Evolutionary conservation across 306 rosid species (phyloP).

Genomic region (Pueraria montana): DNA sequence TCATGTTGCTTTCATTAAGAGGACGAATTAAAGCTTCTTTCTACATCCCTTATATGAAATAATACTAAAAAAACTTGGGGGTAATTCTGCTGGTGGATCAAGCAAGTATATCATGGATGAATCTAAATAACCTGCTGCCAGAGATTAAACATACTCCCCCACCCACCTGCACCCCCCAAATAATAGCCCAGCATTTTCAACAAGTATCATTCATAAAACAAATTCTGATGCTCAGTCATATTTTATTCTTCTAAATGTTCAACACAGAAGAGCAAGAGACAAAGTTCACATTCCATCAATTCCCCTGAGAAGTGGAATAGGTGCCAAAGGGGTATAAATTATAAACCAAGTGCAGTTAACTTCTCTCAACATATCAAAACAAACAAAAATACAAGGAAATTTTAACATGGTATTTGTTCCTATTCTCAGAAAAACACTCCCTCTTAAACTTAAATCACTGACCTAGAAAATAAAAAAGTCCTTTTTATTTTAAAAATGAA

Average conservation of each 20-base stretch:
- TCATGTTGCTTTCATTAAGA: background rate
- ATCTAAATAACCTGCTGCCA: background rate
- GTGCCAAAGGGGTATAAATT: background rate
- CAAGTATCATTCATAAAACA: background rate
- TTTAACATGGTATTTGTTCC: background rate
- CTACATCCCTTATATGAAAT: conserved; percentile 15
- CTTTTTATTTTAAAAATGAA: conserved; percentile 1
- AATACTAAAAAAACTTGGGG: background rate
- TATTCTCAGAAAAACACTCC: conserved; percentile 4
- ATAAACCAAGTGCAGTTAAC: conserved; percentile 3
- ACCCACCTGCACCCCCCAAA: background rate
- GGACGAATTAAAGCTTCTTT: background rate
- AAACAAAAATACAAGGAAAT: conserved; percentile 9
- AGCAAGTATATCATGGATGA: conserved; percentile 9
- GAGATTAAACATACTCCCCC: background rate
- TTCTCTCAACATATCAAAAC: background rate
- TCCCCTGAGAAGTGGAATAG: background rate
- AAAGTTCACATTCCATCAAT: background rate
- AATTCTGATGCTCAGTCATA: background rate
- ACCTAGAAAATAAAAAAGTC: background rate
- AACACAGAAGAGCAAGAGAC: background rate
- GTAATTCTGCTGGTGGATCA: background rate
- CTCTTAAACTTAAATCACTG: background rate
- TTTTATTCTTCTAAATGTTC: conserved; percentile 8
- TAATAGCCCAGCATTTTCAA: conserved; percentile 13